A percentile compares a stretch with the other conserved stretches of the same genome.
phyloP scores from a whole-genome alignment of 495 filamentous ascomycete species.

The Penicillium maclennaniae region DNA sequence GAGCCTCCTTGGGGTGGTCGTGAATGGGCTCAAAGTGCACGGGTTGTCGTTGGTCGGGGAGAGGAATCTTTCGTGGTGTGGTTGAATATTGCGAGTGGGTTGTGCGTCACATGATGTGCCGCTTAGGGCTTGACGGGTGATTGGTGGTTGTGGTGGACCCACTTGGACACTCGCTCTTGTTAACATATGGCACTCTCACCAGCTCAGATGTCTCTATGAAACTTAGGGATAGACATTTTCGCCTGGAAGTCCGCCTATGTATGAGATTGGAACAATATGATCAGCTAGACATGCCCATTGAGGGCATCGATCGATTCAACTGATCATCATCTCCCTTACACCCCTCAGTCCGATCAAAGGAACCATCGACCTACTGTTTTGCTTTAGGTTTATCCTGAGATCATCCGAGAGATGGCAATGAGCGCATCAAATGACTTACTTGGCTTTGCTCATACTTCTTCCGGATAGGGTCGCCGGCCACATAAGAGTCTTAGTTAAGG shows the following conservation, averaged over 20 bases:
- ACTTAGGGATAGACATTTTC: neutral
- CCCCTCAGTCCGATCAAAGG: too few relatives aligned
- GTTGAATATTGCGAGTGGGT: slow-evolving; percentile 26
- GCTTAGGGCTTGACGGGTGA: slow-evolving; percentile 19
- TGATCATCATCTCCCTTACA: too few relatives aligned
- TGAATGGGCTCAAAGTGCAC: slow-evolving; percentile 31
- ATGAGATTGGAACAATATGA: too few relatives aligned
- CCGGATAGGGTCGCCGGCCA: too few relatives aligned
- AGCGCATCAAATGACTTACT: too few relatives aligned
- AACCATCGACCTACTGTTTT: too few relatives aligned
- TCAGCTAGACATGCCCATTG: too few relatives aligned
- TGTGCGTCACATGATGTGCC: slow-evolving; percentile 44
- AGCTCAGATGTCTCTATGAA: neutral
- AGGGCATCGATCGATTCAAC: too few relatives aligned
- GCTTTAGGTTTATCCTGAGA: too few relatives aligned
- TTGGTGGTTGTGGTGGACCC: slow-evolving; percentile 15
- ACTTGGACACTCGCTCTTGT: neutral
- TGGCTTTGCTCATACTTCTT: too few relatives aligned
- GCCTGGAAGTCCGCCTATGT: neutral
- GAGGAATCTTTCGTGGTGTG: slow-evolving; percentile 23
- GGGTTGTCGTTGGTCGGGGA: slow-evolving; percentile 38
- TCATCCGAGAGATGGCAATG: too few relatives aligned
- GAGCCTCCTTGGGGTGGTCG: slow-evolving; percentile 27
- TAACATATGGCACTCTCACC: neutral
- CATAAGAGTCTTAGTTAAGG: too few relatives aligned